These are phyloP conservation scores for Conidiobolus incongruus DNA, from an alignment of 371 early-diverging fungal genomes.

Conservation along the genomic window DNA sequence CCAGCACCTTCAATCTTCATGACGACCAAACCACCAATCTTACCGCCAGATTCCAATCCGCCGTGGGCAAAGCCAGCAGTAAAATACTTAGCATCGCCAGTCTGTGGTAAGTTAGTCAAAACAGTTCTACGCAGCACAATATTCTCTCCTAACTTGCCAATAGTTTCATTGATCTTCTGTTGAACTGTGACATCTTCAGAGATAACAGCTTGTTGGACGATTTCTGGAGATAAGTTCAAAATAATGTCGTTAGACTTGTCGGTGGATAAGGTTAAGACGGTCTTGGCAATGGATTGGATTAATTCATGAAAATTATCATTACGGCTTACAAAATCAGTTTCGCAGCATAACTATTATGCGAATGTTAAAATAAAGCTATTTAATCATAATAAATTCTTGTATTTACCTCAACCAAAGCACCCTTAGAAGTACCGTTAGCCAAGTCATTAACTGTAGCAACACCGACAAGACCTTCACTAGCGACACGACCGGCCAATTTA, in stretches of 20 bases:
- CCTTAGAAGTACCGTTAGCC: slow-evolving; percentile 12
- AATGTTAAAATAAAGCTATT: background rate
- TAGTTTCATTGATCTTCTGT: slow-evolving; percentile 36
- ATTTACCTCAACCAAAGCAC: slow-evolving; percentile 42
- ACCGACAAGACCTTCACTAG: slow-evolving; percentile 49
- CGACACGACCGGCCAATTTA: slow-evolving; percentile 33
- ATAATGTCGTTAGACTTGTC: slow-evolving; percentile 3
- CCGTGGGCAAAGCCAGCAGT: slow-evolving; percentile 44
- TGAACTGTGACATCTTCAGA: slow-evolving; percentile 19
- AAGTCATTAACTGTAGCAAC: slow-evolving; percentile 21
- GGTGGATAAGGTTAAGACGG: slow-evolving; percentile 13
- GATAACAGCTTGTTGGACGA: slow-evolving; percentile 18
- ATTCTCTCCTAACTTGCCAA: slow-evolving; percentile 78
- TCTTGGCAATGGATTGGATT: slow-evolving; percentile 41
- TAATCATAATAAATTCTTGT: background rate
- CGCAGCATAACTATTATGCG: slow-evolving; percentile 55
- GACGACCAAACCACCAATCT: slow-evolving; percentile 47
- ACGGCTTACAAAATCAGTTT: slow-evolving; percentile 87
- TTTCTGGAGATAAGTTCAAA: slow-evolving; percentile 14
- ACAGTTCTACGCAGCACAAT: slow-evolving; percentile 50
- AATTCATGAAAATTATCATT: slow-evolving; percentile 56
- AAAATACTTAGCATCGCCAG: slow-evolving; percentile 4
- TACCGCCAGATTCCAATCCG: slow-evolving; percentile 28
- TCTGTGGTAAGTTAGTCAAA: slow-evolving; percentile 6
- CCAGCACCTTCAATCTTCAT: slow-evolving; percentile 16